These are phyloP conservation scores for Tuber brumale DNA, from an alignment of 495 filamentous ascomycete genomes.

Conservation along the genomic window DNA sequence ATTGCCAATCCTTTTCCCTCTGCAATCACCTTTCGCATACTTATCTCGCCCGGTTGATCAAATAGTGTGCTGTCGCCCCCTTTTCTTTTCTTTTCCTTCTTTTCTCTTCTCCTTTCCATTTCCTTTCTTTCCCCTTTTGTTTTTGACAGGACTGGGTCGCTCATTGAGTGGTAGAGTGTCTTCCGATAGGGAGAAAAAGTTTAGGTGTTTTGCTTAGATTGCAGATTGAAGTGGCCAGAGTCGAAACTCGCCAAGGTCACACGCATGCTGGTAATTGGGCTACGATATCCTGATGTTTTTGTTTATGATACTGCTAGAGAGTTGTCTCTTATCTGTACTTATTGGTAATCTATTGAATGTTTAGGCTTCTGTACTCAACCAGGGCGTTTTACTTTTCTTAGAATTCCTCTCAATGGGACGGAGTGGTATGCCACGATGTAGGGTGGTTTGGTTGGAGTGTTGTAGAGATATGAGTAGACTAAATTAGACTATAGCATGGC, in stretches of 20 bases:
- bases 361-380: not conserved
- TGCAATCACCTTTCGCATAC: conserved; percentile 6
- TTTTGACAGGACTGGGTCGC: not conserved
- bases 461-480: not conserved
- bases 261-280: not conserved
- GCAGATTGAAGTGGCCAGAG: not conserved
- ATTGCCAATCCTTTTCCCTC: conserved; percentile 6
- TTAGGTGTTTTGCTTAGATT: not conserved
- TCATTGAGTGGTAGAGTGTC: not conserved
- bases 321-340: not conserved
- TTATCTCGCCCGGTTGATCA: not conserved
- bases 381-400: not conserved
- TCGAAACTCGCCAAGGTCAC: not conserved
- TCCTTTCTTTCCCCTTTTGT: not conserved
- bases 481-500: not conserved
- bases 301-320: not conserved
- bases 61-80: not conserved
- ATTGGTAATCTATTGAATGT: not conserved
- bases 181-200: not conserved
- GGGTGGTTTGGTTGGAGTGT: not conserved
- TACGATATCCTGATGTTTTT: not conserved
- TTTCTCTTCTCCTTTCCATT: conserved; percentile 16
- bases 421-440: not conserved
- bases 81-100: not conserved
- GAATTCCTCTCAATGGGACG: not conserved